Evolutionary conservation across 2,329 filamentous ascomycete genomes (phyloP).

Genomic region (Aspergillus fructus): DNA sequence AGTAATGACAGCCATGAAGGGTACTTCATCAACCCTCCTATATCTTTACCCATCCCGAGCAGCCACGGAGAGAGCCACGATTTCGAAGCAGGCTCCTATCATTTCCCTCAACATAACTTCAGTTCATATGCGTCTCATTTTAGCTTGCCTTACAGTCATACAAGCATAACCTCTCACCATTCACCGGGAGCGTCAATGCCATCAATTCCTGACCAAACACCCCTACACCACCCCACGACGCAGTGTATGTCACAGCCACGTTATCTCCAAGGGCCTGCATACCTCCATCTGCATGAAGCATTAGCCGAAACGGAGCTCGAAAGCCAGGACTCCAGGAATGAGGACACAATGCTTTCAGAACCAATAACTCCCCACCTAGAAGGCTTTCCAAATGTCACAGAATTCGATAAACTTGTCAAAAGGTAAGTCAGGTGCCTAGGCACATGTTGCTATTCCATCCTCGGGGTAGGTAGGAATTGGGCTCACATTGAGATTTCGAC

Average conservation of each 20-base stretch:
- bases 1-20: constrained; percentile 35
- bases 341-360: constrained; percentile 45
- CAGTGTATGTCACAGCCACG: constrained; percentile 34
- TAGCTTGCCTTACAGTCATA: constrained; percentile 35
- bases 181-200: constrained; percentile 32
- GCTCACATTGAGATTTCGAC: not conserved
- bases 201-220: constrained; percentile 33
- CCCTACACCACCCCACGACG: constrained; percentile 32
- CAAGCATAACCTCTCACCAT: constrained; percentile 32
- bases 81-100: constrained; percentile 32
- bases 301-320: constrained; percentile 41
- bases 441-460: not conserved
- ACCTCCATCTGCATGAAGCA: constrained; percentile 35
- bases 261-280: constrained; percentile 34
- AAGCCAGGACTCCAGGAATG: constrained; percentile 45
- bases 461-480: not conserved
- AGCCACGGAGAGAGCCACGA: constrained; percentile 32
- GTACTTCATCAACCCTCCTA: constrained; percentile 35
- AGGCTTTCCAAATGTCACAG: constrained; percentile 47
- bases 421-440: constrained; percentile 31
- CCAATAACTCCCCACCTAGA: constrained; percentile 43
- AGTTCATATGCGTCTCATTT: constrained; percentile 39
- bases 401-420: constrained; percentile 48
- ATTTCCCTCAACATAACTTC: constrained; percentile 35
- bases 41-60: constrained; percentile 33